Evolutionary conservation across 148 eudicot species (phyloP), one percentile per base, ranked within the genome.

Genomic region (Vaccinium darrowii): DNA sequence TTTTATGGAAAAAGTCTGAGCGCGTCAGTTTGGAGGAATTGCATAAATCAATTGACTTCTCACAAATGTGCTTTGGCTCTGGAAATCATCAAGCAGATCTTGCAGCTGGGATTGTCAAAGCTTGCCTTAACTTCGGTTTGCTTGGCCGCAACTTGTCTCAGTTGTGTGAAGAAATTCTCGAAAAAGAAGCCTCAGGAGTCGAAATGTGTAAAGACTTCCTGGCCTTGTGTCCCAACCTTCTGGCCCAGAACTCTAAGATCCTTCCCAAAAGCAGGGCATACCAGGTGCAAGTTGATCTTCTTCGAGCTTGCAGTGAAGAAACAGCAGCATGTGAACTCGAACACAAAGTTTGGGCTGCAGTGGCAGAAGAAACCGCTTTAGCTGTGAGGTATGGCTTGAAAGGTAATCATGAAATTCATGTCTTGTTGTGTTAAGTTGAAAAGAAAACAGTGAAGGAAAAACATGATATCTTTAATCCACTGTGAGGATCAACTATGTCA

Each of bases 321-420:
- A 27, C 81, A 69, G 43, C 86, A 82, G 98, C 96, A 51, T 82
- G 84, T 79, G 93, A 88, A 84, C 82, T 93, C 81, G 98, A 97
- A 87, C 91, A 85, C 81, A 90, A 92, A 89, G 93, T 97, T 85
- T 97, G 99, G 99, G 94, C 90, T 88, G 93, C 99, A 53, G 98
- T 97, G 85, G 94, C 99, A 74, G 98, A 92, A 79, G 99, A 97
- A 89, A 97, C 99, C 7, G 98, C 99, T 88, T 90, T 94, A 77
- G 98, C 99, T 76, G 99, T 97, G 69, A 91, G 96, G 91, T 95
- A 97, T 84, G 99, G 96, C 49, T 95, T 97, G 84, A 91, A 90
- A 94, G 99, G 99, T 94, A 87, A 69, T 73, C 57, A 76, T 71
- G 51, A 57, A 57, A 8, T 77, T 76, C 25, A 52, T 75, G 8